Base-by-base conservation (phyloP, 2,329 filamentous ascomycete genomes). In the Aspergillus ibericus region DNA sequence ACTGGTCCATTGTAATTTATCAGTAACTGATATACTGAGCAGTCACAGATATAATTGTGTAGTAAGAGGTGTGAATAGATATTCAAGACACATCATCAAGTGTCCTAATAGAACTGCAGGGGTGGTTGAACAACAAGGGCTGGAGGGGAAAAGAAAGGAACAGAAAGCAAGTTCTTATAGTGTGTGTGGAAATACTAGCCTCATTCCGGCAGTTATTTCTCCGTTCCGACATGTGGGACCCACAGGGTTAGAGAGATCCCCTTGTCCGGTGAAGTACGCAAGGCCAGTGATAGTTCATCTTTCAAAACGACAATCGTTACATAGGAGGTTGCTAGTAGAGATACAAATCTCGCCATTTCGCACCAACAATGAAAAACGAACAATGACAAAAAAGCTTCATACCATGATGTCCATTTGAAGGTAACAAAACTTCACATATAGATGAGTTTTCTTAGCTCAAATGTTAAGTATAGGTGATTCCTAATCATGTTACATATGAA, bases 1-100 rank as follows among this genome's bases (percentile, higher is more conserved):
- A 88, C 63, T 80, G 78, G 75, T 88, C 85, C 82, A 86, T 84
- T 57, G 63, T 54, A 56, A 54, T 56, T 66, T 59, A 10, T 9
- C 22, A 34, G 42, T 44, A 46, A 55, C 44, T 58, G 51, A 18
- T 49, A 5, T 34, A 18, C 27, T 58, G 20, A 40, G 38, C 20
- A 55, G 32, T 36, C 25, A 55, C 40, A 18, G 15, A 36, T 16
- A 27, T 35, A 18, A 7, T 36, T 15, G 12, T 38, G 20, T 48
- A 20, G 22, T 25, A 10, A 9, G 20, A 20, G 15, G n/a, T 27
- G 20, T 48, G n/a, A 52, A 13, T 12, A 12, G 12, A 25, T 44
- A 52, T 42, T 15, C 22, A 8, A 29, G 35, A 61, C 53, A 61
- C 56, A 25, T 47, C 59, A 61, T 61, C 59, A n/a, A 53, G 56